Base-by-base conservation (phyloP, 306 rosid genomes). In the Ormosia semicastrata region DNA sequence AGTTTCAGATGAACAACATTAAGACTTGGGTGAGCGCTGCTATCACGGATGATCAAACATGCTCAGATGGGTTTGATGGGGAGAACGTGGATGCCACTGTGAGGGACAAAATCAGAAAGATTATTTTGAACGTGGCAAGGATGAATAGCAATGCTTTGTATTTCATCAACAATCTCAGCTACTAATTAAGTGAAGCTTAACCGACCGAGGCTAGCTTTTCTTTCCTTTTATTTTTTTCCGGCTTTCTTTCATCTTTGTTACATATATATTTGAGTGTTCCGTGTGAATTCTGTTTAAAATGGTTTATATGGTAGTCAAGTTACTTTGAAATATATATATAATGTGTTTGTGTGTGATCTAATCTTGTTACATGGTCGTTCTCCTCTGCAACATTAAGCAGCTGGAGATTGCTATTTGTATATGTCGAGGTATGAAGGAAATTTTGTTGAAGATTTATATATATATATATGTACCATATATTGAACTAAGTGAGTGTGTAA, bases 121-220 rank as follows among this genome's bases (percentile, higher is more conserved):
- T 3, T 6, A 49, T 88, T 58, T 56, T 74, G 72, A 79, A 43
- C 40, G 83, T 78, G 39, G 76, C 75, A 10, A 83, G 77, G 76
- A 73, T 69, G 77, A 89, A 88, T 63, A 89, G 90, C 62, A 89
- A 89, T 65, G 83, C 90, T 37, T 75, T 89, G 89, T 73, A 82
- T 77, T 88, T 89, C 78, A 67, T 89, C 69, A 89, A 85, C 68
- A 29, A 80, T 76, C 59, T 75, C 63, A 34, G 14, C 1, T 76
- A 85, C 65, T 85, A 29, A 68, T 30, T 66, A 10, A 76, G 34
- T 10, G 24, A 36, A 44, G 71, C 59, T 30, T 43, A 5, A 43
- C 37, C 24, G 4, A 41, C 24, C 24, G 24, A 24, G 24, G 24
- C 24, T 24, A 43, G 69, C 43, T 41, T 59, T 53, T 43, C 29